Evolutionary conservation across 2,329 filamentous ascomycete species (phyloP), one percentile per base, ranked within the genome.

Genomic region (Clonostachys byssicola): DNA sequence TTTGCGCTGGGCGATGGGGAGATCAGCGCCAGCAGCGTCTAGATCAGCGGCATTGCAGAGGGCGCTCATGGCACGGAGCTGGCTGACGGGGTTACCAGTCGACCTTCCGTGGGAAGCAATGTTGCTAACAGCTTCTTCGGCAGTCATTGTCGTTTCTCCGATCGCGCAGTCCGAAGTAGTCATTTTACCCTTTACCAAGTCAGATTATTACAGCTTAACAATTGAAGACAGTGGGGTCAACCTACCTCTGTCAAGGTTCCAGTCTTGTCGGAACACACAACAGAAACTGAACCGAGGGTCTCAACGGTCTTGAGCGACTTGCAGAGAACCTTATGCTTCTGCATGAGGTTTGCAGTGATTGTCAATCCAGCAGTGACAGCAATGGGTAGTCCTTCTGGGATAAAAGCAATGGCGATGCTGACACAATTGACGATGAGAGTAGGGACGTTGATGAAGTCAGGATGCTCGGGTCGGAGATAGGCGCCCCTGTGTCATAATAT

Each of bases 291-390:
- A 1, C 87, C 87, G 1, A 90, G 74, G 0, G 86, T 90, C 64
- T 90, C 87, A 0, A 89, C 86, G 0, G 87, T 90, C 66, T 88
- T 88, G 42, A 92, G 72, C 0, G 84, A 88, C 66, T 91, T 91
- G 80, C 86, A 90, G 9, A 91, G 75, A 40, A 91, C 83, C 59
- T 86, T 86, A 62, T 90, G 85, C 66, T 85, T 83, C 52, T 76
- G 76, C 88, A 92, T 90, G 55, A 88, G 76, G 52, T 86, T 88
- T 17, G 88, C 87, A 2, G 81, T 85, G 49, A 92, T 91, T 0
- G 87, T 90, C 52, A 92, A 71, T 16, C 82, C 86, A 1, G 83
- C 80, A 0, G 85, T 86, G 35, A 89, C 67, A 1, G 85, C 85
- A 44, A 89, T 84, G 0, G 86, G 85, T 0, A 89, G 68, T 6